Evolutionary conservation across 148 eudicot species (phyloP).

Genomic region (Pharnaceum exiguum): DNA sequence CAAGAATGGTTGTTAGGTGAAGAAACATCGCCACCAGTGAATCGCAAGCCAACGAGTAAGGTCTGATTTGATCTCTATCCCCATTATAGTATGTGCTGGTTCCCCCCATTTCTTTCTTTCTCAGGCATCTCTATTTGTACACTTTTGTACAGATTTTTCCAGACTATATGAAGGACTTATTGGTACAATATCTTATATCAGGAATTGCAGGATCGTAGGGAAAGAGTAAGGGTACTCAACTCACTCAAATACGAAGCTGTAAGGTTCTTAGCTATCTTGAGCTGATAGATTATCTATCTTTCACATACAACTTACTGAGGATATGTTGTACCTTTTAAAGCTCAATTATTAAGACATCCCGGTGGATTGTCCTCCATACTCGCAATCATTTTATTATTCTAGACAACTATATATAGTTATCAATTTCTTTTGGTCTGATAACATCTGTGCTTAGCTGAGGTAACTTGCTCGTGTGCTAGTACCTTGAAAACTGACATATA

Average conservation of each 20-base stretch:
- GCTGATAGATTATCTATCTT: background rate
- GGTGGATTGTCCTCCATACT: too few relatives aligned
- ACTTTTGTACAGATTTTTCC: conserved; percentile 12
- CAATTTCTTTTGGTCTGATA: too few relatives aligned
- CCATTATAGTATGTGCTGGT: conserved; percentile 7
- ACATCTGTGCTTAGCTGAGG: too few relatives aligned
- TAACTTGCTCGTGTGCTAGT: too few relatives aligned
- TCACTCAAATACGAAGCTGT: conserved; percentile 88
- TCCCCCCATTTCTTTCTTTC: conserved; percentile 5
- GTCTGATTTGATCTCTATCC: conserved; percentile 30
- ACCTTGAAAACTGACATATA: too few relatives aligned
- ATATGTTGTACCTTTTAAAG: background rate
- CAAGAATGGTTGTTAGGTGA: conserved; percentile 84
- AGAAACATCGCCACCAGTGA: conserved; percentile 61
- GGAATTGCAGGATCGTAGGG: conserved; percentile 65
- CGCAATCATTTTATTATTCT: too few relatives aligned
- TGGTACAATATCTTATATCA: conserved; percentile 32
- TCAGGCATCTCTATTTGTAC: conserved; percentile 2
- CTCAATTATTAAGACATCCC: too few relatives aligned
- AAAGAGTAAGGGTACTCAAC: conserved; percentile 65
- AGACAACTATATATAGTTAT: too few relatives aligned
- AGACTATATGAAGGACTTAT: background rate
- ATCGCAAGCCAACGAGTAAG: conserved; percentile 55
- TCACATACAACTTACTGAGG: background rate
- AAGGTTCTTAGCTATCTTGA: conserved; percentile 28